Evolutionary conservation across 805 yeast genomes (phyloP), one percentile per base, ranked within the genome.

Genomic region (Lipomyces lipofer): DNA sequence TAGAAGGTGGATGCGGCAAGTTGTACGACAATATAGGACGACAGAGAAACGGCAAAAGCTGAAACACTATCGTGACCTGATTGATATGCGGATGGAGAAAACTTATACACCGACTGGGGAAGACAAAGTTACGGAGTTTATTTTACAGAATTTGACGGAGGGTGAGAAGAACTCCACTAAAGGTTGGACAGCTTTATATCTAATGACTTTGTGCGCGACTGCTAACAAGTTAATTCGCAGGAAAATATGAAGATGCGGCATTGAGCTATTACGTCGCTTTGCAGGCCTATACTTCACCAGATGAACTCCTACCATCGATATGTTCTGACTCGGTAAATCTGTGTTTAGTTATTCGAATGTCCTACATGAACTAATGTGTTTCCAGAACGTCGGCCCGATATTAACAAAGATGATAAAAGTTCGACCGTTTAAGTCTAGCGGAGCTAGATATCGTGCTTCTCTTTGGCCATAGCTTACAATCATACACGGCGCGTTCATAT

Each of bases 241-340:
- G 86, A 70, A 54, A 58, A 46, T 57, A 62, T 51, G 73, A 86
- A 60, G 88, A 85, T 56, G 85, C 97, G 43, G 98, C 99, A 35
- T 77, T 91, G 63, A 80, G 85, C 63, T 94, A 90, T 79, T 94
- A 94, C 81, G 87, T 88, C 72, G 98, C 97, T 12, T 78, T 94
- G 68, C 81, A 88, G 39, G 91, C 90, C 47, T 92, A 91, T 72
- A 98, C 99, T 58, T 85, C 86, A 71, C 99, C 99, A 56, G 85
- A 95, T 52, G 97, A 89, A 66, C 82, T 94, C 65, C 78, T 94
- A 69, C 8, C 48, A 4, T 46, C 58, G 17, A 33, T 52, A 4
- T 21, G 48, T n/a, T 15, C 49, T 12, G 49, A 52, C 30, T 43
- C 35, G 28, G 60, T 56, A 45, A 10, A 45, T 33, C 25, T 19